Percentiles rank a stretch among this genome's conserved stretches.
Evolutionary conservation across 2,329 filamentous ascomycete species (phyloP).

Genomic region (Xylariaceae sp.): DNA sequence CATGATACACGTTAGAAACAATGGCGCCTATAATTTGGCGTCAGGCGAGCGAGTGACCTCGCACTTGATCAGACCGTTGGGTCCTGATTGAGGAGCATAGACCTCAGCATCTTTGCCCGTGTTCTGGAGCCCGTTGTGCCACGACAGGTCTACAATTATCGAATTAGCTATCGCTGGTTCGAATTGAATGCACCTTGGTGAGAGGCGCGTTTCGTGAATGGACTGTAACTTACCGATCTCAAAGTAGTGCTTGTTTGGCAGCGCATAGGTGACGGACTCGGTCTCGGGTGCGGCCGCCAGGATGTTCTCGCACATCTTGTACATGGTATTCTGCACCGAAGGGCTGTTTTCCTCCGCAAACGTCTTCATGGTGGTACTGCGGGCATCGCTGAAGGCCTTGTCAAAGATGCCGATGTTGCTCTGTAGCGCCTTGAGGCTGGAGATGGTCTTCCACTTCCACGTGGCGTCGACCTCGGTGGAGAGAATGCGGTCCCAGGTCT

Average conservation of each 20-base stretch:
- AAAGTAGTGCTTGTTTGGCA: constrained; percentile 99
- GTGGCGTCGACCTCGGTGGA: constrained; percentile 85
- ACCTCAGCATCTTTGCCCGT: constrained; percentile 94
- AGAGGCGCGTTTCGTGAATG: too few relatives aligned
- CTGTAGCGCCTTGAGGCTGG: constrained; percentile 62
- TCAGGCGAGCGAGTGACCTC: constrained; percentile 60
- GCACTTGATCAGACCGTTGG: constrained; percentile 94
- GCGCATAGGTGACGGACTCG: constrained; percentile 70
- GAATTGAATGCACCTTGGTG: too few relatives aligned
- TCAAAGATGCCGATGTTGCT: constrained; percentile 66
- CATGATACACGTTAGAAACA: constrained; percentile 6
- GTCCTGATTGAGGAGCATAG: constrained; percentile 86
- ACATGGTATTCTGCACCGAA: constrained; percentile 96
- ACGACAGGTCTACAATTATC: constrained; percentile 68
- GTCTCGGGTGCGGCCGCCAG: constrained; percentile 69
- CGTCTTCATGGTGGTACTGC: constrained; percentile 80
- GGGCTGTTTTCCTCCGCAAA: constrained; percentile 90
- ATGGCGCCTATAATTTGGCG: too few relatives aligned
- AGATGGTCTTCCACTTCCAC: constrained; percentile 81
- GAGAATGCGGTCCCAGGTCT: constrained; percentile 92
- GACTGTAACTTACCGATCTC: constrained; percentile 87
- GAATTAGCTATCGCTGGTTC: too few relatives aligned
- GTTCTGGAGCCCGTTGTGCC: constrained; percentile 95
- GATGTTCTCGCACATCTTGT: constrained; percentile 93
- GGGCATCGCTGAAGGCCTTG: constrained; percentile 70